phyloP scores from a whole-genome alignment of 345 rosid species.

The Gossypium arboreum region DNA sequence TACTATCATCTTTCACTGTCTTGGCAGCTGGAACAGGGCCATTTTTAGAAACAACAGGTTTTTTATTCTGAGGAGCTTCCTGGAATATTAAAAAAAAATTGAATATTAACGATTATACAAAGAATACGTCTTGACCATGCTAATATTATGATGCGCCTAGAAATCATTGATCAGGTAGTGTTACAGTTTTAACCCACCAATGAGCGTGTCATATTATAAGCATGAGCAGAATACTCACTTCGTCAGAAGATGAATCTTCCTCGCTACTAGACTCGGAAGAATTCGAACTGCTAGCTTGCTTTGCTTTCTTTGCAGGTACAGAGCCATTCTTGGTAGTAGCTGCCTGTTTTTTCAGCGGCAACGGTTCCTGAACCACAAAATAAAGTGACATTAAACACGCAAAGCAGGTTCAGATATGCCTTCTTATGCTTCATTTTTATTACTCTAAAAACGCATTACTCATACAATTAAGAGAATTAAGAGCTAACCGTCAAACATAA shows the following conservation, averaged over 20 bases:
- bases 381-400: neutral
- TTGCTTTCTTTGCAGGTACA: conserved; percentile 33
- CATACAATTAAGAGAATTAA: neutral
- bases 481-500: neutral
- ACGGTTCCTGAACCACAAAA: conserved; percentile 32
- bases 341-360: conserved; percentile 30
- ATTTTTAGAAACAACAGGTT: conserved; percentile 31
- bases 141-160: neutral
- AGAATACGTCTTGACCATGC: neutral
- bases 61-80: conserved; percentile 32
- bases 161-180: too few species aligned
- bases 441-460: neutral
- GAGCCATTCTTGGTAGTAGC: conserved; percentile 37
- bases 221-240: conserved; percentile 17
- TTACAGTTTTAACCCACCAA: too few species aligned
- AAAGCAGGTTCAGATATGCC: neutral
- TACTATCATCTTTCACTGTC: conserved; percentile 34
- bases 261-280: conserved; percentile 29
- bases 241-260: conserved; percentile 39
- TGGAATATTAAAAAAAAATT: neutral
- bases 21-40: conserved; percentile 27
- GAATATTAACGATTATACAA: neutral
- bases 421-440: neutral
- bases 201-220: too few species aligned
- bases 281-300: conserved; percentile 41